Evolutionary conservation across 495 filamentous ascomycete genomes (phyloP).

Genomic region (Penicillium bialowiezense): DNA sequence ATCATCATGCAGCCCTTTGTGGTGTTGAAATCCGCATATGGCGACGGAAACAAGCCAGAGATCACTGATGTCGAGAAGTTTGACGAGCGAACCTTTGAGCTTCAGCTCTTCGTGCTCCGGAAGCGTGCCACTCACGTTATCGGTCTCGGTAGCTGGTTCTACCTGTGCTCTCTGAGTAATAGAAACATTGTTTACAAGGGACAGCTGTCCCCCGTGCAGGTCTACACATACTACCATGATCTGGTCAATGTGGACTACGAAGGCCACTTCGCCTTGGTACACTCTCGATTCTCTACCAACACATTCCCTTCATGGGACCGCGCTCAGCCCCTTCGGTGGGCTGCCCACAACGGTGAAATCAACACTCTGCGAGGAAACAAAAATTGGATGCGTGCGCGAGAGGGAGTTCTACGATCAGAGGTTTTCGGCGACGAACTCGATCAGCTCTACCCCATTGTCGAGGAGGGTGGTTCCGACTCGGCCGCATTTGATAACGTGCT

Average conservation of each 20-base stretch:
- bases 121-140: slow-evolving; percentile 94
- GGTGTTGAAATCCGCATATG: slow-evolving; percentile 82
- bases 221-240: slow-evolving; percentile 99
- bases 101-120: slow-evolving; percentile 89
- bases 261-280: slow-evolving; percentile 95
- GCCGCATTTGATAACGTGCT: slow-evolving; percentile 98
- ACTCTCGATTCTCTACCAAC: slow-evolving; percentile 98
- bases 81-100: slow-evolving; percentile 83
- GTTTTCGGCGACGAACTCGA: slow-evolving; percentile 94
- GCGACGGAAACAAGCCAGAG: slow-evolving; percentile 78
- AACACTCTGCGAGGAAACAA: slow-evolving; percentile 99
- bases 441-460: slow-evolving; percentile 87
- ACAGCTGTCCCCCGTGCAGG: slow-evolving; percentile 90
- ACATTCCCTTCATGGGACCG: slow-evolving; percentile 99
- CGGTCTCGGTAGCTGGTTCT: slow-evolving; percentile 98
- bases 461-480: slow-evolving; percentile 97
- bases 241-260: slow-evolving; percentile 96
- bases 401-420: slow-evolving; percentile 91
- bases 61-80: slow-evolving; percentile 74
- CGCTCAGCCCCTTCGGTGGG: slow-evolving; percentile 95
- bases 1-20: slow-evolving; percentile 95
- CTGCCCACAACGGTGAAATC: slow-evolving; percentile 98
- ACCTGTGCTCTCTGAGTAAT: slow-evolving; percentile 95
- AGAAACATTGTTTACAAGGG: slow-evolving; percentile 99
- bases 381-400: slow-evolving; percentile 99